These are phyloP conservation scores for Cytospora chrysosperma DNA, from an alignment of 2,329 filamentous ascomycete genomes.

Conservation along the genomic window DNA sequence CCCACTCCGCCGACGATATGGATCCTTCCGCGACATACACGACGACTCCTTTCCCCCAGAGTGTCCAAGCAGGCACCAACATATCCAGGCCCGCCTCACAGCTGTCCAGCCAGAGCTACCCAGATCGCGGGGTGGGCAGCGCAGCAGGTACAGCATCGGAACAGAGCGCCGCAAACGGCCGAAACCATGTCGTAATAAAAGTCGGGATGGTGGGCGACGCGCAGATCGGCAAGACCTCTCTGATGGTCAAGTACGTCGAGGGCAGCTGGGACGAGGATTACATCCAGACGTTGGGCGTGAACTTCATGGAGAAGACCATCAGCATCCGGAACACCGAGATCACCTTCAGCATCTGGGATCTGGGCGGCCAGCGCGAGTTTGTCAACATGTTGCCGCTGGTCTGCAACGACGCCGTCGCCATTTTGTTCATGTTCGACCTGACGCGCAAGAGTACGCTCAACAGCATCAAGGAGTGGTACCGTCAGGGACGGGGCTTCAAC, in stretches of 20 bases:
- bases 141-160: slow-evolving; percentile 28
- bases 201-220: slow-evolving; percentile 99
- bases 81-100: slow-evolving; percentile 57
- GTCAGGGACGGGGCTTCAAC: slow-evolving; percentile 96
- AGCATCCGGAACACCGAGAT: slow-evolving; percentile 99
- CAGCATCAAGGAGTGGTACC: slow-evolving; percentile 99
- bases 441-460: slow-evolving; percentile 98
- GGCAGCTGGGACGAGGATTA: slow-evolving; percentile 99
- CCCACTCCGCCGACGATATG: slow-evolving; percentile 34
- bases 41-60: slow-evolving; percentile 46
- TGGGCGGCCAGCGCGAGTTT: slow-evolving; percentile 96
- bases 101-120: slow-evolving; percentile 45
- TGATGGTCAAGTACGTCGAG: slow-evolving; percentile 99
- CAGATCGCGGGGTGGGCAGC: slow-evolving; percentile 45
- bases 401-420: slow-evolving; percentile 97
- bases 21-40: slow-evolving; percentile 46
- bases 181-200: slow-evolving; percentile 90
- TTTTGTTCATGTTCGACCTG: slow-evolving; percentile 99
- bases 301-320: slow-evolving; percentile 99
- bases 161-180: slow-evolving; percentile 42
- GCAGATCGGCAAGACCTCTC: slow-evolving; percentile 96
- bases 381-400: slow-evolving; percentile 99
- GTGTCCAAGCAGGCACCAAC: slow-evolving; percentile 35
- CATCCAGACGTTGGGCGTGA: slow-evolving; percentile 97
- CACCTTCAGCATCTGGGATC: slow-evolving; percentile 98